Evolutionary conservation across 345 rosid genomes (phyloP).

Genomic region (Hypericum perforatum): DNA sequence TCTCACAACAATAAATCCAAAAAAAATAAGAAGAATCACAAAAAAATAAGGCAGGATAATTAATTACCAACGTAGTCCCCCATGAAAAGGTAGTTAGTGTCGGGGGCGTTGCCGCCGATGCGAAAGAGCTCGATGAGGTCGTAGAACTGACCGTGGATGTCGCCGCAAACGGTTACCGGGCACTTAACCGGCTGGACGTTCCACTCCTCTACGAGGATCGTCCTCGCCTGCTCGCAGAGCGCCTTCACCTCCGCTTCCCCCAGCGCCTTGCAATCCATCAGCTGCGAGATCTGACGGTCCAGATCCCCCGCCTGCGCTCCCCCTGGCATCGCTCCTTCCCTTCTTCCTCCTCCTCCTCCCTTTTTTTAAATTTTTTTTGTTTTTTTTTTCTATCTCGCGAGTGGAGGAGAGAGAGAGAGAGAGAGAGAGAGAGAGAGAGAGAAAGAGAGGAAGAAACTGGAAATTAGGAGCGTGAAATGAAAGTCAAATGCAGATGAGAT

Average conservation of each 20-base stretch:
- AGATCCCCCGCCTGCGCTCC: slow-evolving; percentile 44
- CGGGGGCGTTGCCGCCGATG: slow-evolving; percentile 94
- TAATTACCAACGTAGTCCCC: slow-evolving; percentile 96
- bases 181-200: slow-evolving; percentile 99
- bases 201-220: slow-evolving; percentile 96
- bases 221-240: slow-evolving; percentile 93
- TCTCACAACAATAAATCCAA: slow-evolving; percentile 1
- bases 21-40: neutral
- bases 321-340: neutral
- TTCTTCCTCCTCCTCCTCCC: neutral
- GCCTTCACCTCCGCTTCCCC: slow-evolving; percentile 83
- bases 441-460: too few species aligned
- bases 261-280: slow-evolving; percentile 93
- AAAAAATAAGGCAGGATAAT: neutral
- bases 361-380: too few species aligned
- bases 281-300: slow-evolving; percentile 93
- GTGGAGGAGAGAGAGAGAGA: too few species aligned
- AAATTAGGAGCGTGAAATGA: too few species aligned
- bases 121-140: slow-evolving; percentile 92
- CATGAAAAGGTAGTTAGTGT: slow-evolving; percentile 96
- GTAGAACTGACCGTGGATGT: slow-evolving; percentile 98
- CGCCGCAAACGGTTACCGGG: slow-evolving; percentile 98
- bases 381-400: too few species aligned
- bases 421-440: too few species aligned
- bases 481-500: too few species aligned